Base-by-base conservation (phyloP, 768 basidiomycete species). In the Rhodocollybia butyracea region DNA sequence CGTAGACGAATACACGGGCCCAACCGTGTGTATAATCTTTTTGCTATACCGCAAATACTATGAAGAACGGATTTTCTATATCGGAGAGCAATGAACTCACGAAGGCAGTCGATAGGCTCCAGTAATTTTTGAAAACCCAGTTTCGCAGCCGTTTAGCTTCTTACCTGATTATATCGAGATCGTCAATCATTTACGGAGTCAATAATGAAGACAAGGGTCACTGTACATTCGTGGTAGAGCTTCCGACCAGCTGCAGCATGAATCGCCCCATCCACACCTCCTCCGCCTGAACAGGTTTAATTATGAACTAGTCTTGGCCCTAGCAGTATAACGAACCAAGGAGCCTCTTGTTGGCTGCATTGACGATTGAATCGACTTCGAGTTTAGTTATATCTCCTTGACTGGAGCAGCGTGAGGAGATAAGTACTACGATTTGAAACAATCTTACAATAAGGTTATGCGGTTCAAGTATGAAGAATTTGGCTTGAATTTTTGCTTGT, bases 231-330 rank as follows among this genome's bases (percentile, higher is more conserved):
- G 57, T 79, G 75, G 0, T 83, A 58, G 3, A 91, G 76, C 48
- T 77, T 71, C 3, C 69, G 76, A 11, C 91, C 91, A 24, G 91
- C 91, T 11, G 88, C 89, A 22, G 66, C 65, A 66, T 93, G 91
- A 42, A 94, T 93, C 1, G 88, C 89, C 3, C 90, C 90, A 63
- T 93, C 90, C 40, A 93, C 91, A 89, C 90, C 91, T 0, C 88
- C 86, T 4, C 91, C 90, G 34, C 89, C 90, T 90, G 57, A n/a
- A 40, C 10, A 26, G 10, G 7, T 21, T 11, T 11, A 26, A 31
- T 11, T 48, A 17, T 8, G 30, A 34, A n/a, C 13, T 17, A 8
- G 12, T 32, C 12, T 31, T 10, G 46, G 17, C 30, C n/a, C n/a
- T n/a, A n/a, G 32, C 17, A 31, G 38, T n/a, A 54, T 43, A 47